Conservation (phyloP, 2,329 filamentous ascomycete species). For the Penicillium nordicum region DNA sequence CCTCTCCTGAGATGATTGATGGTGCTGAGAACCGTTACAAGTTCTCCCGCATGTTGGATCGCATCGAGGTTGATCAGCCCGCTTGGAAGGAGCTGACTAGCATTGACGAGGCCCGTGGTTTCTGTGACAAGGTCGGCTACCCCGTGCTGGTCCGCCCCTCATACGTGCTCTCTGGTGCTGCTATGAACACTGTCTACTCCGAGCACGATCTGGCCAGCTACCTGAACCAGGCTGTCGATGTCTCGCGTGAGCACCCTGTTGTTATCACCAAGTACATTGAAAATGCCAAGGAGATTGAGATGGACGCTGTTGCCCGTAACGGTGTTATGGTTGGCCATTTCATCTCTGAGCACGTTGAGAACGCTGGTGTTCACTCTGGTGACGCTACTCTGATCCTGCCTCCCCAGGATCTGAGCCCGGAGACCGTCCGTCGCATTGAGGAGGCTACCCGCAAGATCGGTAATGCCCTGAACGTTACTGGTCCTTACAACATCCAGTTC, state of each 20-base stretch:
- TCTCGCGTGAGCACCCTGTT: slow-evolving; percentile 91
- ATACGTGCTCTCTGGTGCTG: slow-evolving; percentile 93
- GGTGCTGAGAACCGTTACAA: slow-evolving; percentile 97
- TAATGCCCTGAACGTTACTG: slow-evolving; percentile 88
- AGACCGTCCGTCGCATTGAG: slow-evolving; percentile 86
- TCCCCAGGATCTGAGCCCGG: slow-evolving; percentile 84
- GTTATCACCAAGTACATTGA: slow-evolving; percentile 99
- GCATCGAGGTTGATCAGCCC: slow-evolving; percentile 91
- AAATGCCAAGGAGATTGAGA: slow-evolving; percentile 98
- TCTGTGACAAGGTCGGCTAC: slow-evolving; percentile 86
- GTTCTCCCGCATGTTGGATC: slow-evolving; percentile 96
- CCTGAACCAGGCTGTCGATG: slow-evolving; percentile 83
- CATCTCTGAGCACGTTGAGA: slow-evolving; percentile 97
- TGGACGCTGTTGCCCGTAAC: slow-evolving; percentile 93
- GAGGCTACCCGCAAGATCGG: slow-evolving; percentile 95
- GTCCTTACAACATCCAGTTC: slow-evolving; percentile 98
- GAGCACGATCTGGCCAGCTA: slow-evolving; percentile 87
- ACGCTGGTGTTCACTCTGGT: slow-evolving; percentile 96
- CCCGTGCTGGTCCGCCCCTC: slow-evolving; percentile 93
- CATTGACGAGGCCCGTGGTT: slow-evolving; percentile 81
- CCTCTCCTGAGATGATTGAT: slow-evolving; percentile 98
- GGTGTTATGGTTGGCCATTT: slow-evolving; percentile 92
- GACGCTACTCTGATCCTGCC: slow-evolving; percentile 94
- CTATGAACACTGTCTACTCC: slow-evolving; percentile 99
- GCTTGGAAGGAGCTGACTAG: slow-evolving; percentile 97